phyloP scores from a whole-genome alignment of 768 basidiomycete genomes.

The Mycena belliarum region DNA sequence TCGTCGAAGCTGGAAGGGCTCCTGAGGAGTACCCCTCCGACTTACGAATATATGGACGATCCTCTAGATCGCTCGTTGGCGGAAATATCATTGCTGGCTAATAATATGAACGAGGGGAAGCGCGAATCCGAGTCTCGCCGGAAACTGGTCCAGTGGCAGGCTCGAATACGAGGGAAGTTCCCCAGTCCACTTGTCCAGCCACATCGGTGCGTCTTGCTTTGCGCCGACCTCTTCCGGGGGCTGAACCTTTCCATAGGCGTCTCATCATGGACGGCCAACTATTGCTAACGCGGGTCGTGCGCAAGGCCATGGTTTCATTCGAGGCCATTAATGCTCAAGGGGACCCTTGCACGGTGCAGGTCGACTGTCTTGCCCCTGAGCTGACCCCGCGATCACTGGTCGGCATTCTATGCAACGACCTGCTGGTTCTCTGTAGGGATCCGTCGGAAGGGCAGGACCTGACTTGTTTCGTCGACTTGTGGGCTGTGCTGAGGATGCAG shows the following conservation, averaged over 20 bases:
- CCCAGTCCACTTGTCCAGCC: constrained; percentile 98
- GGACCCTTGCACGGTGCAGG: constrained; percentile 78
- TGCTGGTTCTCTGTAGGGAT: constrained; percentile 89
- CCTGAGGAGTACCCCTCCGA: constrained; percentile 80
- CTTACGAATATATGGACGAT: constrained; percentile 73
- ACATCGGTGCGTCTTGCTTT: constrained; percentile 64
- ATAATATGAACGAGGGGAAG: constrained; percentile 98
- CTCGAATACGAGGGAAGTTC: constrained; percentile 87
- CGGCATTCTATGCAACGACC: constrained; percentile 89
- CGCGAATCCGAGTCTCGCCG: constrained; percentile 91
- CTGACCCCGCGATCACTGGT: constrained; percentile 76
- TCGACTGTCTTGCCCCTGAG: constrained; percentile 89
- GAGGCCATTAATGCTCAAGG: constrained; percentile 79
- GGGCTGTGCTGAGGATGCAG: constrained; percentile 96
- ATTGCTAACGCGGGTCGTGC: constrained; percentile 85
- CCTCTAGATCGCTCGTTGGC: constrained; percentile 82
- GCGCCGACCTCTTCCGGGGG: constrained; percentile 1
- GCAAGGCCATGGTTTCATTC: constrained; percentile 79
- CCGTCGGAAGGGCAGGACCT: constrained; percentile 80
- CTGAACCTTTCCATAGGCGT: constrained; percentile 51
- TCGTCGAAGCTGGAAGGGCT: constrained; percentile 77
- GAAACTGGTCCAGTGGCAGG: constrained; percentile 89
- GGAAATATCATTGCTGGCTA: constrained; percentile 87
- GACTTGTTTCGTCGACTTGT: constrained; percentile 79
- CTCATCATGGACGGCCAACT: constrained; percentile 92